These are phyloP conservation scores for Corniculantispora saksenae DNA, from an alignment of 2,329 filamentous ascomycete genomes.

Conservation along the genomic window DNA sequence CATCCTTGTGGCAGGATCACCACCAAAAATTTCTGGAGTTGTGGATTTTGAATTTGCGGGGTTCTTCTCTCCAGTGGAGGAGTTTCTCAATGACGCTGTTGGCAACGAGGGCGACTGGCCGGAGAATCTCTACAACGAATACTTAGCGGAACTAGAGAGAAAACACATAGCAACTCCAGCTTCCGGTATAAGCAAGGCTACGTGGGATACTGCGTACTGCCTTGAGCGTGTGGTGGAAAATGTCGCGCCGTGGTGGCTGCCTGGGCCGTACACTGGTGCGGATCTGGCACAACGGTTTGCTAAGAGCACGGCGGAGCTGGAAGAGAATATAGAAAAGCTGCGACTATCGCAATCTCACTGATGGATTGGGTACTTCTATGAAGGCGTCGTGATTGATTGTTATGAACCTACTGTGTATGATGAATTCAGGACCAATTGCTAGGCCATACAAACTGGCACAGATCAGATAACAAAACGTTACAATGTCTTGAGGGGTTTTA, in stretches of 20 bases:
- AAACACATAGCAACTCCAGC: slow-evolving; percentile 8
- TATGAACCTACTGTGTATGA: no score
- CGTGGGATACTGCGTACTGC: slow-evolving; percentile 7
- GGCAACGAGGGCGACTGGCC: slow-evolving; percentile 19
- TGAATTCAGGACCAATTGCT: no score
- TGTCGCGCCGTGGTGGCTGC: slow-evolving; percentile 22
- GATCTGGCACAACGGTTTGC: slow-evolving; percentile 5
- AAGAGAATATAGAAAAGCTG: background rate
- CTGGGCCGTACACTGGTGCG: background rate
- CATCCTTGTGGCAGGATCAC: slow-evolving; percentile 22
- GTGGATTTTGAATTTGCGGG: slow-evolving; percentile 29
- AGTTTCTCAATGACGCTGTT: slow-evolving; percentile 22
- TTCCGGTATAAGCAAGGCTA: background rate
- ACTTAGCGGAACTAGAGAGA: slow-evolving; percentile 8
- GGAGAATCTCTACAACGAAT: background rate
- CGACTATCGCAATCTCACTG: background rate
- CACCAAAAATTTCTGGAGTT: slow-evolving; percentile 24
- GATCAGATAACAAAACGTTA: no score
- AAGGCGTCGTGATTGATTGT: no score
- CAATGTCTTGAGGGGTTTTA: no score
- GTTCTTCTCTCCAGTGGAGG: slow-evolving; percentile 26
- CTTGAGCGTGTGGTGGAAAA: slow-evolving; percentile 18
- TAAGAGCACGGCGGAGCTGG: background rate
- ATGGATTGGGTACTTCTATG: background rate
- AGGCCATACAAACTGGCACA: no score